Percentiles rank a stretch among this genome's conserved stretches.
These are phyloP conservation scores for Penicillium oxalicum DNA, from an alignment of 2,329 filamentous ascomycete species.

Conservation along the genomic window DNA sequence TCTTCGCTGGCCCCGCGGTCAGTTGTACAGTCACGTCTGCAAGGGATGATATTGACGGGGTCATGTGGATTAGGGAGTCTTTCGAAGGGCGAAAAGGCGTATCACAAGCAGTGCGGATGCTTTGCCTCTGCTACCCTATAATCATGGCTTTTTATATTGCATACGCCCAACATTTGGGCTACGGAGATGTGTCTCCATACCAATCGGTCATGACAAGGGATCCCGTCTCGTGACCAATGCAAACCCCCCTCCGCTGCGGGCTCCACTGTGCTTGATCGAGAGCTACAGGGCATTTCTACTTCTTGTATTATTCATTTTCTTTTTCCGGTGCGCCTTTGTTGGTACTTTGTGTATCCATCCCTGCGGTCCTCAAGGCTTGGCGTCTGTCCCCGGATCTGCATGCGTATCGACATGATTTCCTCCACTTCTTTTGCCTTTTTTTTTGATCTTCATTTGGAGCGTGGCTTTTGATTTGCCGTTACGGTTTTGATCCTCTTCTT, in stretches of 20 bases:
- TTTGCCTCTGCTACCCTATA: no score
- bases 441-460: no score
- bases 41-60: no score
- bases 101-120: no score
- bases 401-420: background rate
- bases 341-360: conserved; percentile 14
- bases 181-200: no score
- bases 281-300: conserved; percentile 4
- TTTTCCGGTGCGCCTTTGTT: conserved; percentile 3
- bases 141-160: conserved; percentile 2
- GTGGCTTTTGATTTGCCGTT: conserved; percentile 5
- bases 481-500: conserved; percentile 10
- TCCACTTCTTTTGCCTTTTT: no score
- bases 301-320: conserved; percentile 9
- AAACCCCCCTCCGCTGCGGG: background rate
- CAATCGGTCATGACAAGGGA: no score
- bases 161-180: background rate
- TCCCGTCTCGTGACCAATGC: no score
- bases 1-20: no score
- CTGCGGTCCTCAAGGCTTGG: conserved; percentile 21
- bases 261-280: conserved; percentile 8
- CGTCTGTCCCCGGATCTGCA: conserved; percentile 22
- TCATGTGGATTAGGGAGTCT: no score
- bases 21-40: no score
- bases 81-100: no score